These are phyloP conservation scores for Phytopythium litorale DNA, from an alignment of 352 stramenopile genomes.

Conservation along the genomic window DNA sequence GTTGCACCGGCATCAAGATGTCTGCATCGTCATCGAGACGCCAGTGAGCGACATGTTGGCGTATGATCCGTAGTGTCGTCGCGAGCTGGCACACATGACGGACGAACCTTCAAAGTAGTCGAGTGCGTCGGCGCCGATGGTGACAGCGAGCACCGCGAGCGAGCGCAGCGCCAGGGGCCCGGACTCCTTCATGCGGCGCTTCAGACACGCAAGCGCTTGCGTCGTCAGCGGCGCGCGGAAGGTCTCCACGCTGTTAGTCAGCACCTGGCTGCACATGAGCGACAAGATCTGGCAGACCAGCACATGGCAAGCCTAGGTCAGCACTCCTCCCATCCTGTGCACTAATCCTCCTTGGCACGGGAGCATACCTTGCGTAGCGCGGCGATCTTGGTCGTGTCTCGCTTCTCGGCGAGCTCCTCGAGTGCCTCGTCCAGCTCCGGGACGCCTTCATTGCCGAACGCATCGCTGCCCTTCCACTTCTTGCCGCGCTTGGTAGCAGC, in stretches of 20 bases:
- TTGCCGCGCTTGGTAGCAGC: constrained; percentile 18
- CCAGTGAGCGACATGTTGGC: background rate
- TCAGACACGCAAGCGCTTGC: constrained; percentile 43
- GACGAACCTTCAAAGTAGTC: constrained; percentile 34
- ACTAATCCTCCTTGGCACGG: too few relatives aligned
- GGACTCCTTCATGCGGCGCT: constrained; percentile 56
- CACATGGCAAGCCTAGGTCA: background rate
- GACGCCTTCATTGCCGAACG: constrained; percentile 25
- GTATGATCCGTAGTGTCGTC: too few relatives aligned
- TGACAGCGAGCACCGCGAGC: constrained; percentile 50
- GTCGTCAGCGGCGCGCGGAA: constrained; percentile 37
- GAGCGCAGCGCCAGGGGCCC: constrained; percentile 37
- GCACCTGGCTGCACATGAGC: constrained; percentile 33
- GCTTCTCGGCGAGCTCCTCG: constrained; percentile 59
- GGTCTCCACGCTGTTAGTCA: constrained; percentile 34
- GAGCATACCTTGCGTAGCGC: constrained; percentile 35
- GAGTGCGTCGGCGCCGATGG: constrained; percentile 48
- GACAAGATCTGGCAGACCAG: constrained; percentile 24
- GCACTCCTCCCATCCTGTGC: background rate
- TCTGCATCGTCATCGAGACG: constrained; percentile 9
- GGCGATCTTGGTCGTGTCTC: constrained; percentile 53
- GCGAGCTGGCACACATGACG: background rate
- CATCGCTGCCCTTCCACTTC: constrained; percentile 34
- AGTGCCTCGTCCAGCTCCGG: constrained; percentile 46
- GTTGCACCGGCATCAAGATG: constrained; percentile 35